Conservation (phyloP, 2,329 filamentous ascomycete genomes). For the Lasiodiplodia gonubiensis region DNA sequence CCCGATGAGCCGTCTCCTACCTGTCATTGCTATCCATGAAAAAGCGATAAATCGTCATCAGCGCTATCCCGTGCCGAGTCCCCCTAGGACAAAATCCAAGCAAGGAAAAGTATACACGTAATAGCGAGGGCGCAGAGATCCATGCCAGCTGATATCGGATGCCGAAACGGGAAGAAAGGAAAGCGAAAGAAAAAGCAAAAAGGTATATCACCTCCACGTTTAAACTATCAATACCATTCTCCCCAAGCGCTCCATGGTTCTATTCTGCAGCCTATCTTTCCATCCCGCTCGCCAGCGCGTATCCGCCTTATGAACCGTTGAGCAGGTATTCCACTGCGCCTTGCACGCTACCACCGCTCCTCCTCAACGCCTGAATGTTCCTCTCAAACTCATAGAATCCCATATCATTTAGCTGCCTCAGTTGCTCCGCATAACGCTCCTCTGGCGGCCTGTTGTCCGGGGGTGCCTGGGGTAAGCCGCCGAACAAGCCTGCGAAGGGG, state of each 20-base stretch:
- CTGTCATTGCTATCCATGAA: not conserved
- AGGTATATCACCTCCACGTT: constrained; percentile 19
- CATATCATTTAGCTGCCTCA: constrained; percentile 97
- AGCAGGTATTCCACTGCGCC: constrained; percentile 81
- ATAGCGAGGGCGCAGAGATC: constrained; percentile 10
- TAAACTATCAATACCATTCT: not conserved
- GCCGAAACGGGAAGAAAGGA: not conserved
- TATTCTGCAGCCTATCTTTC: not conserved
- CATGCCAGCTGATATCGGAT: constrained; percentile 9
- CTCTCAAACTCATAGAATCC: constrained; percentile 96
- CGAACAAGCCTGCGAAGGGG: constrained; percentile 51
- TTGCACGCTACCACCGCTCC: constrained; percentile 91
- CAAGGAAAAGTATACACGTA: constrained; percentile 2
- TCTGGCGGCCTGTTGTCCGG: constrained; percentile 88
- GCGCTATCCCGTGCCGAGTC: not conserved
- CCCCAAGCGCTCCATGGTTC: not conserved
- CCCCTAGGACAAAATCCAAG: not conserved
- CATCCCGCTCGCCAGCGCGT: not conserved
- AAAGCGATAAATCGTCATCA: not conserved
- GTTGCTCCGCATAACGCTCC: constrained; percentile 87
- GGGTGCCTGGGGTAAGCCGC: constrained; percentile 50
- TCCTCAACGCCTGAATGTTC: constrained; percentile 85
- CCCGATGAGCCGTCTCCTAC: not conserved
- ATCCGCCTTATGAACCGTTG: constrained; percentile 8
- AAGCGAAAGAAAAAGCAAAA: not conserved